Base-by-base conservation (phyloP, 257 asterid genomes). In the Plectranthus barbatus region DNA sequence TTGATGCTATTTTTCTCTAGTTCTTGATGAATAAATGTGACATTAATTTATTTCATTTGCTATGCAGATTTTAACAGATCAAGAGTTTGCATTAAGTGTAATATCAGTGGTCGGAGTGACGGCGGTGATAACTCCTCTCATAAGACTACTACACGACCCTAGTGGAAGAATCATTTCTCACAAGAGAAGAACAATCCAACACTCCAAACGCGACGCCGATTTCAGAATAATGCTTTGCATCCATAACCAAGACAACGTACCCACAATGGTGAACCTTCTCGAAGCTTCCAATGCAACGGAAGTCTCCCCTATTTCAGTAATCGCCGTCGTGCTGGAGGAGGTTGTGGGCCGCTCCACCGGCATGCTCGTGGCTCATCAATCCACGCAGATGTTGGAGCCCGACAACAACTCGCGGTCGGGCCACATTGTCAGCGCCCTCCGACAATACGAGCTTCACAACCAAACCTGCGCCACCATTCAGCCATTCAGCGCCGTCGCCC, bases 331-430 rank as follows among this genome's bases (percentile, higher is more conserved):
- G 3, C 83, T 85, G 6, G 82, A 68, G n/a, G 90, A 90, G 80
- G 82, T 86, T 0, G 80, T 76, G 0, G 95, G 89, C 6, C 83
- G 90, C n/a, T 77, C 93, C 51, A 83, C 88, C 6, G 82, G 82
- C 6, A 77, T 90, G 80, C 88, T 90, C 21, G 83, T 87, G 17
- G 77, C 88, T 3, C 95, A 85, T 9, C 94, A 90, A 31, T 66
- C 86, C 7, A 79, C 81, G 0, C 79, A 84, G 2, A 41, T 64
- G 0, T 49, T 87, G 17, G 83, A 70, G 17, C 81, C 81, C 0
- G n/a, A n/a, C n/a, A 74, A 62, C 69, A 64, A 71, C 75, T 74
- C 88, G 1, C 66, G 78, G 21, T 80, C 97, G 3, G 60, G 76
- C 63, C 90, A 74, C 39, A 80, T 90, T 9, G 71, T 85, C 60